Percentiles rank a stretch among this genome's conserved stretches.
Evolutionary conservation across 225 moss, liverwort and hornwort species (phyloP).

Genomic region (Polytrichum formosum): DNA sequence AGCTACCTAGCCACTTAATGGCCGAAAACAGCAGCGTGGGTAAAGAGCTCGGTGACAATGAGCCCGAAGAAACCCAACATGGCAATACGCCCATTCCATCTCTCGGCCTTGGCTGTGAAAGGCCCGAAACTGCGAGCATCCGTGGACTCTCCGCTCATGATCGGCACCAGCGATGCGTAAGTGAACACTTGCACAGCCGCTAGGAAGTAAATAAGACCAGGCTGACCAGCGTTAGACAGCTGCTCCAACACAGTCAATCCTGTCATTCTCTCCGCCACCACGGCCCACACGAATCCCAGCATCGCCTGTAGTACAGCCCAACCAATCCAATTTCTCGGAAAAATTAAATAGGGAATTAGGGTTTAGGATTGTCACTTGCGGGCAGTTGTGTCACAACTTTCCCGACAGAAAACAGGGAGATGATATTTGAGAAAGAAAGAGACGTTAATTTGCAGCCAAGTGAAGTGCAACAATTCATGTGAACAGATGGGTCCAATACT

Average conservation of each 20-base stretch:
- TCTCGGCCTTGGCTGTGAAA: conserved; percentile 40
- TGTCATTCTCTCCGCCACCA: conserved; percentile 10
- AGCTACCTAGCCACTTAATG: not conserved
- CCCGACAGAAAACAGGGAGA: too few relatives aligned
- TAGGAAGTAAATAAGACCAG: conserved; percentile 27
- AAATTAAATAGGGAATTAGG: too few relatives aligned
- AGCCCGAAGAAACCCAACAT: conserved; percentile 35
- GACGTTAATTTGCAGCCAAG: not conserved
- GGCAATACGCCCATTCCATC: conserved; percentile 40
- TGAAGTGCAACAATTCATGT: not conserved
- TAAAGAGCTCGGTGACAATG: conserved; percentile 29
- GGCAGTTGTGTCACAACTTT: too few relatives aligned
- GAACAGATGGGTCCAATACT: too few relatives aligned
- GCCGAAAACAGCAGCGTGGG: conserved; percentile 20
- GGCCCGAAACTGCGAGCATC: conserved; percentile 45
- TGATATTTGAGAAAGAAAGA: not conserved
- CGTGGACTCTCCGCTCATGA: conserved; percentile 43
- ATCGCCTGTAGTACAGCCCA: conserved; percentile 8
- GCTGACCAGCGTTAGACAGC: conserved; percentile 13
- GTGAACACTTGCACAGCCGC: conserved; percentile 37
- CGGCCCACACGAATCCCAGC: conserved; percentile 40
- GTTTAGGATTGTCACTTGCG: too few relatives aligned
- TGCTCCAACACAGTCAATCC: conserved; percentile 33
- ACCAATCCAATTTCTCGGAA: too few relatives aligned
- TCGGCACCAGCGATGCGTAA: conserved; percentile 45